These are phyloP conservation scores for Chrysosporium keratinophilum DNA, from an alignment of 2,329 filamentous ascomycete species.

Conservation along the genomic window DNA sequence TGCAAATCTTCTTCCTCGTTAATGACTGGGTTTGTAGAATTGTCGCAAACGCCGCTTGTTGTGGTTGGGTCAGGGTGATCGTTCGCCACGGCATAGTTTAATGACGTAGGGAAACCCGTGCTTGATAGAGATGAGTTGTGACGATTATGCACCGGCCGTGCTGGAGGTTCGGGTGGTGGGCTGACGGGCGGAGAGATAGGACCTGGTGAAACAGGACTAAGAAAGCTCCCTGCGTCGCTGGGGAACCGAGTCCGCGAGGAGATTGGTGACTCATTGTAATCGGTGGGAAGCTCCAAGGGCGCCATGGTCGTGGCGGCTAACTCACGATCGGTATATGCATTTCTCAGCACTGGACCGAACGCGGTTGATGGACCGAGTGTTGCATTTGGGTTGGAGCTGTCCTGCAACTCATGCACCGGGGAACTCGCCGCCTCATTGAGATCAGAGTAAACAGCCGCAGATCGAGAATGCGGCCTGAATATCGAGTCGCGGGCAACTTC, in stretches of 20 bases:
- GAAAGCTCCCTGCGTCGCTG: constrained; percentile 18
- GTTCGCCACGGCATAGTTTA: constrained; percentile 10
- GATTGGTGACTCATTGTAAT: constrained; percentile 13
- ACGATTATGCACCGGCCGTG: constrained; percentile 11
- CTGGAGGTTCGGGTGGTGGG: constrained; percentile 8
- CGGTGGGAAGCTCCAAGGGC: constrained; percentile 15
- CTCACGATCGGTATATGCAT: too few species aligned
- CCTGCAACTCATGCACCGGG: constrained; percentile 27
- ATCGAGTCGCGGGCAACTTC: constrained; percentile 14
- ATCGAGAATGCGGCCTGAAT: constrained; percentile 12
- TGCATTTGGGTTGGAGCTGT: constrained; percentile 15
- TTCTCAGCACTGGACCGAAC: too few species aligned
- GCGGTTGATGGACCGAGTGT: too few species aligned
- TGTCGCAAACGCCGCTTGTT: too few species aligned
- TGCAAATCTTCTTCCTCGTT: constrained; percentile 9
- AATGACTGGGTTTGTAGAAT: neutral
- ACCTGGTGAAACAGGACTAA: constrained; percentile 15
- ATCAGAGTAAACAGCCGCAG: constrained; percentile 12
- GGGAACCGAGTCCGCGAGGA: constrained; percentile 16
- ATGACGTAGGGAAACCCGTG: constrained; percentile 12
- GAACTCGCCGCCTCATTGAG: constrained; percentile 20
- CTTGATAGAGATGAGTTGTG: constrained; percentile 17
- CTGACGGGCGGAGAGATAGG: constrained; percentile 14
- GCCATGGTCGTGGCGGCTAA: constrained; percentile 9
- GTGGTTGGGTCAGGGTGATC: neutral